Base-by-base conservation (phyloP, 2,329 filamentous ascomycete genomes). In the Septoria linicola region DNA sequence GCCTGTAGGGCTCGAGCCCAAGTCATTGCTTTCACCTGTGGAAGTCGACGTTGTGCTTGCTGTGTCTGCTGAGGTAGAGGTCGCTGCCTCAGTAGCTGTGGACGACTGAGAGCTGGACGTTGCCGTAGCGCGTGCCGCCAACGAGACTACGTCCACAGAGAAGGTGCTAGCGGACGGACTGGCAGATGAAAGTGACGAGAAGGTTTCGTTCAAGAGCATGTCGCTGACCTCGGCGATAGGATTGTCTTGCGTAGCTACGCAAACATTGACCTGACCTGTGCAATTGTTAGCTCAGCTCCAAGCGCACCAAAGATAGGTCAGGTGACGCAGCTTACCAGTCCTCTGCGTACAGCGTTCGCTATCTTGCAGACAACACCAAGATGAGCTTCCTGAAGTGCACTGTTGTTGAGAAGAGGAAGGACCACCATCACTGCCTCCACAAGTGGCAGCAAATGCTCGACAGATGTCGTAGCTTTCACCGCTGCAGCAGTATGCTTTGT, bases 1-100 rank as follows among this genome's bases (percentile, higher is more conserved):
- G 16, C 68, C 70, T 6, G 13, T 59, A 53, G 44, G 69, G 3
- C 55, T 27, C 4, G 48, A 30, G 16, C 25, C 41, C 4, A 25
- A 37, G 16, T 34, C 21, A 1, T 20, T 8, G 8, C n/a, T 39
- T 13, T 36, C 23, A 20, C 20, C 30, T 5, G 51, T 14, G 8
- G 44, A 20, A 23, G 30, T 30, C 8, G 41, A 23, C 8, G n/a
- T 32, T 21, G 41, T 27, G 25, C 11, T 27, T 6, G 41, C 16
- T 6, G 31, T 34, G 11, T 13, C 31, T 13, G 13, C 5, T 6
- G 31, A n/a, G 5, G 31, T 34, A 13, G 31, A 34, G 13, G 14
- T 34, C 31, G 31, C 11, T 4, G 11, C 31, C 11, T 4, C 11
- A 16, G 31, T 34, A 34, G 6, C 11, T n/a, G 11, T 31, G 6